A percentile compares a stretch with the other conserved stretches of the same genome.
These are phyloP conservation scores for Russula abietina DNA, from an alignment of 768 basidiomycete species.

Conservation along the genomic window DNA sequence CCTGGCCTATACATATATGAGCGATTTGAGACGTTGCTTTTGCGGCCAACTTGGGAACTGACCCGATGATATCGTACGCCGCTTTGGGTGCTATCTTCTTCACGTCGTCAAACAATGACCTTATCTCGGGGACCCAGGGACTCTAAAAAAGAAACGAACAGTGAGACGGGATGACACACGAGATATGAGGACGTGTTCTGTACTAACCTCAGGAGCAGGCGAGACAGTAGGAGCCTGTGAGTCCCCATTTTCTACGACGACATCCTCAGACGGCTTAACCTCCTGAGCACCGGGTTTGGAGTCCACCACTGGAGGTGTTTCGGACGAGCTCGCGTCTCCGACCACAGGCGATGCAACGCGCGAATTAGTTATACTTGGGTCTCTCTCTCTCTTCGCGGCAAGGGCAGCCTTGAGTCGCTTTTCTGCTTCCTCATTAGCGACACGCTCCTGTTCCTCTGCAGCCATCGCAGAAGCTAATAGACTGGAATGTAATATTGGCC, in stretches of 20 bases:
- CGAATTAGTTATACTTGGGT: slow-evolving; percentile 49
- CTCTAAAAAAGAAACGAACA: slow-evolving; percentile 36
- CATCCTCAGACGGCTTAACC: slow-evolving; percentile 33
- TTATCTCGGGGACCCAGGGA: slow-evolving; percentile 76
- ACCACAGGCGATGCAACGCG: slow-evolving; percentile 58
- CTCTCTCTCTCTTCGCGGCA: slow-evolving; percentile 72
- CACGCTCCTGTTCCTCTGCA: slow-evolving; percentile 61
- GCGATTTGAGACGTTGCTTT: slow-evolving; percentile 1
- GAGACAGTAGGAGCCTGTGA: slow-evolving; percentile 16
- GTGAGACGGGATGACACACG: not conserved
- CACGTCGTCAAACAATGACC: slow-evolving; percentile 68
- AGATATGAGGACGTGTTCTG: not conserved
- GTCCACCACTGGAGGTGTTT: not conserved
- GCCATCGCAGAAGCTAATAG: slow-evolving; percentile 59
- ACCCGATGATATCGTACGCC: slow-evolving; percentile 68
- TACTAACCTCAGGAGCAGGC: slow-evolving; percentile 15
- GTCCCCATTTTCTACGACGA: slow-evolving; percentile 49
- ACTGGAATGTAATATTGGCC: slow-evolving; percentile 66
- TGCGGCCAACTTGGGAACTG: slow-evolving; percentile 30
- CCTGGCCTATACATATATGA: slow-evolving; percentile 52
- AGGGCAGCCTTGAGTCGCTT: slow-evolving; percentile 76
- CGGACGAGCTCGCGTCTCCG: slow-evolving; percentile 24
- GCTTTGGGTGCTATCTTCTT: slow-evolving; percentile 63
- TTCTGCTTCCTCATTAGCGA: slow-evolving; percentile 70
- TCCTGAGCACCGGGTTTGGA: slow-evolving; percentile 14